These are phyloP conservation scores for Phalaenopsis hybrid DNA, from an alignment of 116 monocot genomes.

Conservation along the genomic window DNA sequence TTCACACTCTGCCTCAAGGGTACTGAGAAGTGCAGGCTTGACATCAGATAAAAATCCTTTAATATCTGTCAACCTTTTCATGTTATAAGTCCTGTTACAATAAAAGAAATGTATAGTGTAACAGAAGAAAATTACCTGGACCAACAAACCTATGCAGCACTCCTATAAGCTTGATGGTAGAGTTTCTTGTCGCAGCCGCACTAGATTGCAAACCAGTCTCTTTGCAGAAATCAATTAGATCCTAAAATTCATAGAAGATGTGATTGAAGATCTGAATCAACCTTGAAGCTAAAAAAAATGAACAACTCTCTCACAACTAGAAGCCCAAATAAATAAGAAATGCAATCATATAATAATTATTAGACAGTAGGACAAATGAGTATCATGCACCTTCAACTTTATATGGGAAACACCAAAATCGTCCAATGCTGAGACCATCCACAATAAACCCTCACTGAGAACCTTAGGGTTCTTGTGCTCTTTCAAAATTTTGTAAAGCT, in stretches of 20 bases:
- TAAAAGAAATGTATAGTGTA: not conserved
- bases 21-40: constrained; percentile 97
- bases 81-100: constrained; percentile 6
- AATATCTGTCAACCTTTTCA: constrained; percentile 59
- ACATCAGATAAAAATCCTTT: constrained; percentile 94
- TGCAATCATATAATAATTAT: not conserved
- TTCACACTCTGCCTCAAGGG: constrained; percentile 88
- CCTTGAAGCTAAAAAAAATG: not conserved
- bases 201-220: constrained; percentile 95
- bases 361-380: not conserved
- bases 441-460: constrained; percentile 91
- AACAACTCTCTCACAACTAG: not conserved
- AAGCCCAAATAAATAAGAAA: not conserved
- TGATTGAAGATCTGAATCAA: not conserved
- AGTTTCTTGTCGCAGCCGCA: constrained; percentile 86
- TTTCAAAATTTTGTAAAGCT: constrained; percentile 99
- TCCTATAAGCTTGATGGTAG: constrained; percentile 97
- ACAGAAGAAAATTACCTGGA: constrained; percentile 49
- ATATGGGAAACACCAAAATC: constrained; percentile 93
- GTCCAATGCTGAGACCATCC: constrained; percentile 98
- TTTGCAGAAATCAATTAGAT: constrained; percentile 97
- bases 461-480: constrained; percentile 99
- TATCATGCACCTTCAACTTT: constrained; percentile 69
- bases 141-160: constrained; percentile 90
- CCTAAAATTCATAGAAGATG: constrained; percentile 31